Conservation (phyloP, 495 filamentous ascomycete species). For the Alectoria sarmentosa region DNA sequence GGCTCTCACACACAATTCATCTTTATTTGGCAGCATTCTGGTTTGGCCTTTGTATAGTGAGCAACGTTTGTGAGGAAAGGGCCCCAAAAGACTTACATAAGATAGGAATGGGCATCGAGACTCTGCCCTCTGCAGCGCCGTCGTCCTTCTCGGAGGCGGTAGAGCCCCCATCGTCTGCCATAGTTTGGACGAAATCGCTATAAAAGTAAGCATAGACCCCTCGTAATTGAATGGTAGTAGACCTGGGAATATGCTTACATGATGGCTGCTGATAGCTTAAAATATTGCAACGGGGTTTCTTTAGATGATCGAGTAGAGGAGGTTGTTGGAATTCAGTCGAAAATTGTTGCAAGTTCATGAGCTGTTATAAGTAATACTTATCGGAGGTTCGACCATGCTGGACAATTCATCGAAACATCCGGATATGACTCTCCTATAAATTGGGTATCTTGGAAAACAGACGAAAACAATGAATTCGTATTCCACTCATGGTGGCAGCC, state of each 20-base stretch:
- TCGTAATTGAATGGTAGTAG: neutral
- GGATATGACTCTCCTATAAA: neutral
- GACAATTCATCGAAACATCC: neutral
- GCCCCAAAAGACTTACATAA: neutral
- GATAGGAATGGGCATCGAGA: neutral
- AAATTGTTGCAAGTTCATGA: neutral
- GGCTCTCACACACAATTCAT: neutral
- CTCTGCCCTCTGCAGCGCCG: neutral
- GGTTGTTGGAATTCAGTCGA: neutral
- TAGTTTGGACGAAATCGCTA: neutral
- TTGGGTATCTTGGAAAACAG: conserved; percentile 15
- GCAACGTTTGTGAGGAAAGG: neutral
- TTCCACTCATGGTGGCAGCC: conserved; percentile 8
- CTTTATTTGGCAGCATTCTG: neutral
- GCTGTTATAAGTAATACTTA: neutral
- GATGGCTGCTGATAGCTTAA: neutral
- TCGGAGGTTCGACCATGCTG: neutral
- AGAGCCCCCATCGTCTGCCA: neutral
- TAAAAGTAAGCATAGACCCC: neutral
- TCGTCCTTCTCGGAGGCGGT: too few species aligned
- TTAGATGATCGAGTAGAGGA: neutral
- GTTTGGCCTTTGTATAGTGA: neutral
- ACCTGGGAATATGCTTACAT: neutral
- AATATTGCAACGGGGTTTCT: neutral
- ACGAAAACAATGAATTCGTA: neutral